Percentiles rank a stretch among this genome's conserved stretches.
These are phyloP conservation scores for Piromyces finnis DNA, from an alignment of 192 early-diverging fungal species.

Conservation along the genomic window DNA sequence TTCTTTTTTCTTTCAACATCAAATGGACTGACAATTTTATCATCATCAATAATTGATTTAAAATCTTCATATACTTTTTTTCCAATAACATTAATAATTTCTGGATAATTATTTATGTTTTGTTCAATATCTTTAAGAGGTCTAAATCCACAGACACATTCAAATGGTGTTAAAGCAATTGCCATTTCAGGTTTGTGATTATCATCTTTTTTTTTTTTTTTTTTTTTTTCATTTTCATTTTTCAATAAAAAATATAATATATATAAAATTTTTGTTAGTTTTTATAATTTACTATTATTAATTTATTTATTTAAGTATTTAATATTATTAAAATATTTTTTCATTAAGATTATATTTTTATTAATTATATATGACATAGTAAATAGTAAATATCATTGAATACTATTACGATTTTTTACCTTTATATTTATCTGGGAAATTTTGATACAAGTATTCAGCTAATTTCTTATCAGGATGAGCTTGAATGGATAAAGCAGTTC, in stretches of 20 bases:
- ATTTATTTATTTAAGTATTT: too few species aligned
- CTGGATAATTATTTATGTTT: constrained; percentile 53
- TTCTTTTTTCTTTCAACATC: constrained; percentile 13
- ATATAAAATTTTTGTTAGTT: constrained; percentile 96
- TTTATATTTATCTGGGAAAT: constrained; percentile 76
- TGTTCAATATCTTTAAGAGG: constrained; percentile 56
- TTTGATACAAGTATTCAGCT: constrained; percentile 48
- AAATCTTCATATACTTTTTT: constrained; percentile 20
- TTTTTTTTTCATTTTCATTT: constrained; percentile 57
- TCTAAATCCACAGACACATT: constrained; percentile 84
- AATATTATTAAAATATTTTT: too few species aligned
- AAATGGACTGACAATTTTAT: constrained; percentile 7
- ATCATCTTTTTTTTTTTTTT: neutral
- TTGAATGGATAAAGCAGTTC: constrained; percentile 88
- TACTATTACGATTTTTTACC: constrained; percentile 17
- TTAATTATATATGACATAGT: too few species aligned
- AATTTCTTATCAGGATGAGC: constrained; percentile 89
- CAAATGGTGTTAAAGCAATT: constrained; percentile 83
- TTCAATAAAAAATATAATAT: too few species aligned
- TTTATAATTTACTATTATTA: too few species aligned
- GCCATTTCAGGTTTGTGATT: constrained; percentile 16
- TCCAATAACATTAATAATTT: constrained; percentile 53
- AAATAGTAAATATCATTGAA: too few species aligned
- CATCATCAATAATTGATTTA: constrained; percentile 2
- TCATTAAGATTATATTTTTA: too few species aligned